Evolutionary conservation across 1,139 yeast species (phyloP).

Genomic region (Lodderomyces oxycetoniae): DNA sequence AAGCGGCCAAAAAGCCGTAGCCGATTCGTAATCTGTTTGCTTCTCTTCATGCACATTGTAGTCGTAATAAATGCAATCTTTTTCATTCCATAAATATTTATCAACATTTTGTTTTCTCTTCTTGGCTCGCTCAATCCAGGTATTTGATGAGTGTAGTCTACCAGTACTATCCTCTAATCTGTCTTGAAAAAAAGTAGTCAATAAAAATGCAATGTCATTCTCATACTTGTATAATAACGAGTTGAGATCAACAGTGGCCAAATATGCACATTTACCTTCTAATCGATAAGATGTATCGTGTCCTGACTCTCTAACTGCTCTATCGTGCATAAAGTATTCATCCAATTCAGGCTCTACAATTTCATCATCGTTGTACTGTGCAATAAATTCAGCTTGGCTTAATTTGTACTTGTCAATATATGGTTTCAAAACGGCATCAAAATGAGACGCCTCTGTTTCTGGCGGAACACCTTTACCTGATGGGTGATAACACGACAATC

Average conservation of each 20-base stretch:
- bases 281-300: conserved; percentile 91
- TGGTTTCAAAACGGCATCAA: conserved; percentile 65
- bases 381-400: conserved; percentile 64
- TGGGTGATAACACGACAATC: conserved; percentile 87
- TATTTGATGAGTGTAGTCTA: conserved; percentile 35
- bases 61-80: conserved; percentile 76
- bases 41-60: conserved; percentile 59
- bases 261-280: conserved; percentile 83
- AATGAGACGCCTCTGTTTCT: conserved; percentile 91
- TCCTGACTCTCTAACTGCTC: conserved; percentile 95
- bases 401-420: conserved; percentile 61
- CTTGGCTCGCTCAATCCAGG: conserved; percentile 59
- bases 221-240: conserved; percentile 88
- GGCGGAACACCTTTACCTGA: conserved; percentile 92
- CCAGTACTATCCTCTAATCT: conserved; percentile 25
- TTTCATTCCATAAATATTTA: conserved; percentile 80
- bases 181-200: conserved; percentile 55
- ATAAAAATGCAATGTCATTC: conserved; percentile 67
- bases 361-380: conserved; percentile 61
- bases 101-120: conserved; percentile 54
- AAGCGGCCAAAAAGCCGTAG: conserved; percentile 88
- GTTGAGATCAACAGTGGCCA: conserved; percentile 90
- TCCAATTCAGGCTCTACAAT: conserved; percentile 76
- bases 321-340: conserved; percentile 83
- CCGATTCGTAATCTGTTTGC: conserved; percentile 73